Evolutionary conservation across 495 filamentous ascomycete genomes (phyloP).

Genomic region (Aspergillus asperescens): DNA sequence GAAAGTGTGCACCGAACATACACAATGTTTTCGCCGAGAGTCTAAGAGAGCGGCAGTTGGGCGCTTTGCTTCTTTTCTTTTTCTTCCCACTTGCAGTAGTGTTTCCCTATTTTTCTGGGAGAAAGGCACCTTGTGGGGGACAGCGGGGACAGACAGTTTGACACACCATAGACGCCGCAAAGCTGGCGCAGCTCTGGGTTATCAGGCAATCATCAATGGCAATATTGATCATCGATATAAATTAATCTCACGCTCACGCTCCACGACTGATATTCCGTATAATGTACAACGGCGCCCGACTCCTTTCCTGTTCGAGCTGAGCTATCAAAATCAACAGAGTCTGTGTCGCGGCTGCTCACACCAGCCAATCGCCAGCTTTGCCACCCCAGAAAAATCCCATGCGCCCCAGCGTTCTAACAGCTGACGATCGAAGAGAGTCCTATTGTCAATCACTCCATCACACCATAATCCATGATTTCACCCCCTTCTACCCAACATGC

Average conservation of each 20-base stretch:
- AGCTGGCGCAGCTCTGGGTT: not conserved
- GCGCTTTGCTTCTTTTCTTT: not conserved
- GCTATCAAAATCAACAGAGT: not conserved
- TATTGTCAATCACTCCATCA: not conserved
- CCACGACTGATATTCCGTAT: too few species aligned
- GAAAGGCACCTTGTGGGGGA: not conserved
- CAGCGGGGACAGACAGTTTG: not conserved
- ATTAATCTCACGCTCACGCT: too few species aligned
- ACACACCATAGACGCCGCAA: not conserved
- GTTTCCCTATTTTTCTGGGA: not conserved
- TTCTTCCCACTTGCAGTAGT: not conserved
- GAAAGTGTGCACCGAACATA: not conserved
- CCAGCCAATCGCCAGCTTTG: conserved; percentile 3
- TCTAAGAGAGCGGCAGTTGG: not conserved
- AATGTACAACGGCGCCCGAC: too few species aligned
- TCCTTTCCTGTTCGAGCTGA: too few species aligned
- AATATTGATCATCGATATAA: too few species aligned
- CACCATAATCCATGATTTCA: not conserved
- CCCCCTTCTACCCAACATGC: not conserved
- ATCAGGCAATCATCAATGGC: too few species aligned
- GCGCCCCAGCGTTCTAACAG: not conserved
- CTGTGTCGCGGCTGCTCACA: conserved; percentile 1
- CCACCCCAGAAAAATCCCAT: too few species aligned
- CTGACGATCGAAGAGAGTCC: not conserved
- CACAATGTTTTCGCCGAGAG: not conserved